Evolutionary conservation across 768 basidiomycete species (phyloP).

Genomic region (Termitomyces sp.): DNA sequence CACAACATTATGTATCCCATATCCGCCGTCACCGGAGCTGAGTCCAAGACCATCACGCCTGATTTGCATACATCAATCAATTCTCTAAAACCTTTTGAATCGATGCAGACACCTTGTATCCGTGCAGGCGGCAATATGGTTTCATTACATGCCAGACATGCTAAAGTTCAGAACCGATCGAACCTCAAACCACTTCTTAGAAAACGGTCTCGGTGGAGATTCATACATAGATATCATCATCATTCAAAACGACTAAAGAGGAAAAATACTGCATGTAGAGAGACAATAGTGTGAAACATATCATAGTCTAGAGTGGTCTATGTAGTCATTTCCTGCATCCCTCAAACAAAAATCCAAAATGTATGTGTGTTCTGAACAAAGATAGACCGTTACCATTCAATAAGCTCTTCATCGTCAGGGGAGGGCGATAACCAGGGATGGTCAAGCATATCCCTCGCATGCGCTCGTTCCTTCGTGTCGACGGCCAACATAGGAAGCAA

Average conservation of each 20-base stretch:
- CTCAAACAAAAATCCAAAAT: background rate
- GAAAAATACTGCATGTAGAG: background rate
- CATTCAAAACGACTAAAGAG: background rate
- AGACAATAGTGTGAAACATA: constrained; percentile 1
- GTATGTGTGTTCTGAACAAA: background rate
- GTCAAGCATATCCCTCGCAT: constrained; percentile 70
- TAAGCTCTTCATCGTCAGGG: constrained; percentile 36
- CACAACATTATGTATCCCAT: background rate
- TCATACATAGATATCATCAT: background rate
- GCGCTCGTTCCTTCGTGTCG: constrained; percentile 64
- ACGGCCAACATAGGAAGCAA: constrained; percentile 73
- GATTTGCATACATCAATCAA: background rate
- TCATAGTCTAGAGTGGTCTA: constrained; percentile 6
- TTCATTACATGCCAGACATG: background rate
- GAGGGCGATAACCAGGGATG: constrained; percentile 67
- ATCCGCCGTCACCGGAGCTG: background rate
- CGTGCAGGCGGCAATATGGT: background rate
- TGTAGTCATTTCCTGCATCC: background rate
- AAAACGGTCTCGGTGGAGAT: background rate
- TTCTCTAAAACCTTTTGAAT: background rate
- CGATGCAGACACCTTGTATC: background rate
- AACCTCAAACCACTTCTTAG: background rate
- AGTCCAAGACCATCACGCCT: background rate
- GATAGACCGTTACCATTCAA: constrained; percentile 37
- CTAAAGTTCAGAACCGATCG: background rate